These are phyloP conservation scores for Talaromyces sp. DNA, from an alignment of 2,329 filamentous ascomycete species.

Conservation along the genomic window DNA sequence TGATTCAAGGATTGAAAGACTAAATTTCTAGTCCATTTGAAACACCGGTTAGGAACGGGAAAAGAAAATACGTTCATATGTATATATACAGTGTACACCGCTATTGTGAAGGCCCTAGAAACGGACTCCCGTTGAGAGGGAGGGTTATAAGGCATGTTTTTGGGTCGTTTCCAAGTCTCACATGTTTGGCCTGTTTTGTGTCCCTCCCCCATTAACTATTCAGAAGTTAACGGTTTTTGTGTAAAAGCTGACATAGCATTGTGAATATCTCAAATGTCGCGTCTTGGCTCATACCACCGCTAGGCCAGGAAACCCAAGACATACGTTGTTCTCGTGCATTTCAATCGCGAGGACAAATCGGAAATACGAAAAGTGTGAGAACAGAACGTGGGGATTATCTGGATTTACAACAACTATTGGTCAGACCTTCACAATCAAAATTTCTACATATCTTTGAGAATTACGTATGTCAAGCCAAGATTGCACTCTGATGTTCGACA, in stretches of 20 bases:
- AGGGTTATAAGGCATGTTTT: neutral
- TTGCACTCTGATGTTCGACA: neutral
- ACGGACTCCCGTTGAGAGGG: neutral
- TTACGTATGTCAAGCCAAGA: neutral
- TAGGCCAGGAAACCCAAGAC: too few relatives aligned
- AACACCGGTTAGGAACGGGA: neutral
- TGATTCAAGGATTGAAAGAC: neutral
- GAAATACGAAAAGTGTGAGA: neutral
- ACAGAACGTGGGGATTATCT: neutral
- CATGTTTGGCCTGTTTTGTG: neutral
- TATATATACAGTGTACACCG: neutral
- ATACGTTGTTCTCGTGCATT: neutral
- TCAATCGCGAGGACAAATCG: neutral
- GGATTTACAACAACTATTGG: neutral
- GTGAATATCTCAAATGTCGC: neutral
- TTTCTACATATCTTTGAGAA: neutral
- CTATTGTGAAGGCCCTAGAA: neutral
- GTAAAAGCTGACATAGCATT: neutral
- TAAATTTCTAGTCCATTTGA: neutral
- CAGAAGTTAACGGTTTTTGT: neutral
- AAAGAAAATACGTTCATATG: neutral
- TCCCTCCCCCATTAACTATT: neutral
- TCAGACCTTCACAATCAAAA: neutral
- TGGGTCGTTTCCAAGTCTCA: neutral
- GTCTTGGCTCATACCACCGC: neutral